Conservation (phyloP, 805 yeast species). For the Suhomyces pyralidae region DNA sequence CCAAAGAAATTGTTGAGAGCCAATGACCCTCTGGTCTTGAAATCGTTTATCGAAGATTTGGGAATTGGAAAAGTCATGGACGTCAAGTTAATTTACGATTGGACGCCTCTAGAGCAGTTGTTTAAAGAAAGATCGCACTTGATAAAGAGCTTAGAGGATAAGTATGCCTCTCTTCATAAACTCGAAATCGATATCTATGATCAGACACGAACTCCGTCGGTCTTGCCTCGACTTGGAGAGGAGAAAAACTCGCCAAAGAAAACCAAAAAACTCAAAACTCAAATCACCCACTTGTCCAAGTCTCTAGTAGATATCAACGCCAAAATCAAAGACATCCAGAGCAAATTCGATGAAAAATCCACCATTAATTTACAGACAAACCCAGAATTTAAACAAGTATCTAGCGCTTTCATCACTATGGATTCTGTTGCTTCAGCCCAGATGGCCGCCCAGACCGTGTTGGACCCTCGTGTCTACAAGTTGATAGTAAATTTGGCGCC, state of each 20-base stretch:
- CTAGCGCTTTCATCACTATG: slow-evolving; percentile 49
- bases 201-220: slow-evolving; percentile 31
- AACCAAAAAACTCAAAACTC: slow-evolving; percentile 21
- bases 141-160: slow-evolving; percentile 35
- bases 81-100: slow-evolving; percentile 47
- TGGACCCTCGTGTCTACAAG: slow-evolving; percentile 45
- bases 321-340: slow-evolving; percentile 33
- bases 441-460: slow-evolving; percentile 47
- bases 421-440: slow-evolving; percentile 48
- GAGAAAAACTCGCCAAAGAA: slow-evolving; percentile 11
- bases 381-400: slow-evolving; percentile 35
- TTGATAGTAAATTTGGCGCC: slow-evolving; percentile 43
- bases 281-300: slow-evolving; percentile 32
- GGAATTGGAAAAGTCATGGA: slow-evolving; percentile 55
- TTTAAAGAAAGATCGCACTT: slow-evolving; percentile 32
- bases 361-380: slow-evolving; percentile 25
- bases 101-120: slow-evolving; percentile 39
- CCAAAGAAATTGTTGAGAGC: slow-evolving; percentile 40
- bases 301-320: slow-evolving; percentile 36
- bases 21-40: slow-evolving; percentile 41
- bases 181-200: slow-evolving; percentile 40
- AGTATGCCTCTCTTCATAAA: slow-evolving; percentile 42
- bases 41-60: slow-evolving; percentile 50
- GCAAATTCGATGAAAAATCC: slow-evolving; percentile 28
- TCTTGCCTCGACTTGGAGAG: slow-evolving; percentile 16